Conservation (phyloP, 176 grass and related monocot genomes). For the Coix lacrymajobi region DNA sequence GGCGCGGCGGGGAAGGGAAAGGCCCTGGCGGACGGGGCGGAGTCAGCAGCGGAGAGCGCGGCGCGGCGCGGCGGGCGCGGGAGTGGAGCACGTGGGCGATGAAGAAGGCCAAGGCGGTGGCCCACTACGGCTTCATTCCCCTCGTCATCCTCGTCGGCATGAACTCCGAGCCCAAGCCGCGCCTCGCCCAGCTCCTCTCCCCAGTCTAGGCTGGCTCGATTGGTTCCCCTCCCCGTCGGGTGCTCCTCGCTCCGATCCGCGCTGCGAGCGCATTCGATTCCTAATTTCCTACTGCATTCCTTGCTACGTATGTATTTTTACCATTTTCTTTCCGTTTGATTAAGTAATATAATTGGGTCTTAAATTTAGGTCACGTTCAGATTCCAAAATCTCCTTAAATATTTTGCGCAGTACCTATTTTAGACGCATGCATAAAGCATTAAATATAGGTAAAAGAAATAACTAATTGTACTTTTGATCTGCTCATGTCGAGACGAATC, state of each 20-base stretch:
- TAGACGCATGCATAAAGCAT: too few species aligned
- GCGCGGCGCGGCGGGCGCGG: constrained; percentile 22
- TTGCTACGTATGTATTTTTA: background rate
- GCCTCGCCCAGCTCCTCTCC: constrained; percentile 50
- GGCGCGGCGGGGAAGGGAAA: constrained; percentile 32
- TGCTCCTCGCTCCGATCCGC: constrained; percentile 27
- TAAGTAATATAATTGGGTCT: constrained; percentile 15
- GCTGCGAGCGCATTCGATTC: background rate
- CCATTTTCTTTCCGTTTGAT: constrained; percentile 18
- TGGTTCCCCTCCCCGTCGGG: background rate
- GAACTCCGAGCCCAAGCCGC: constrained; percentile 56
- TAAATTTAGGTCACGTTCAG: too few species aligned
- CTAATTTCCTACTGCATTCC: background rate
- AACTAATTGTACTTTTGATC: too few species aligned
- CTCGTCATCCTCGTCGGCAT: constrained; percentile 59
- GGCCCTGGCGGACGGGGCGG: background rate
- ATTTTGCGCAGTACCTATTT: too few species aligned
- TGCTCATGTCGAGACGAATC: too few species aligned
- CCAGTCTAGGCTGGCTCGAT: constrained; percentile 42
- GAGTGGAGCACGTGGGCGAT: constrained; percentile 69
- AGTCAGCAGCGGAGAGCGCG: constrained; percentile 1
- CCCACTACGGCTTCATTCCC: constrained; percentile 73
- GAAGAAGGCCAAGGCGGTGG: constrained; percentile 70
- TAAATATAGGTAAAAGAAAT: too few species aligned
- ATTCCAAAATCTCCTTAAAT: too few species aligned